Evolutionary conservation across 1,284 basidiomycete genomes (phyloP).

Genomic region (Boletus sp.): DNA sequence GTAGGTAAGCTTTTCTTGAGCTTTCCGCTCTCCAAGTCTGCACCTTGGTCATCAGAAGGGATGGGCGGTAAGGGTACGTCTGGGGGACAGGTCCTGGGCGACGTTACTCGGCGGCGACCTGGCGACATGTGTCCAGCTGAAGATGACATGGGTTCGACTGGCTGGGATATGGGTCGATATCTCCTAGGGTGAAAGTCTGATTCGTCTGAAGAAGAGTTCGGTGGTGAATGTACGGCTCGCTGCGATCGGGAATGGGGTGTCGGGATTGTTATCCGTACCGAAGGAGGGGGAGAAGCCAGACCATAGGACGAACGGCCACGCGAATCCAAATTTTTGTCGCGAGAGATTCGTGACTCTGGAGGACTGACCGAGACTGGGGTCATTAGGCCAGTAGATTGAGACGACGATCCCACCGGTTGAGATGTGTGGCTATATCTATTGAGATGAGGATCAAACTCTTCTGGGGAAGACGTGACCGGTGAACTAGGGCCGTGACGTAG

Average conservation of each 20-base stretch:
- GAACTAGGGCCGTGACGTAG: conserved; percentile 14
- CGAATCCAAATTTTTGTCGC: background rate
- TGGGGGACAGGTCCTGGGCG: conserved; percentile 25
- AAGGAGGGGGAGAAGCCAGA: background rate
- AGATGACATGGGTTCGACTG: conserved; percentile 6
- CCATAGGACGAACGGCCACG: background rate
- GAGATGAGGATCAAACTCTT: conserved; percentile 16
- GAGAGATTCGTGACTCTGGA: conserved; percentile 7
- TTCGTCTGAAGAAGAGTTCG: conserved; percentile 20
- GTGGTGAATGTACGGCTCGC: conserved; percentile 6
- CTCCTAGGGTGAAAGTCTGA: conserved; percentile 13
- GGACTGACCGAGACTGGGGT: conserved; percentile 16
- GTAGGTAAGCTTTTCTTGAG: background rate
- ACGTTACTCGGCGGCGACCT: conserved; percentile 13
- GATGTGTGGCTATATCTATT: conserved; percentile 16
- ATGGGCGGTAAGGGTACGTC: conserved; percentile 29
- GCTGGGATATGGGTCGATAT: conserved; percentile 14
- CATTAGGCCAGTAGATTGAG: conserved; percentile 1
- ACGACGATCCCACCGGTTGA: conserved; percentile 1
- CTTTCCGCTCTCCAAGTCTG: background rate
- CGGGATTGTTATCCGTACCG: background rate
- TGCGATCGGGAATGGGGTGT: conserved; percentile 6
- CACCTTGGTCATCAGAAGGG: conserved; percentile 16
- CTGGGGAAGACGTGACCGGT: conserved; percentile 24
- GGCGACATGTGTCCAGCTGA: background rate